Evolutionary conservation across 805 yeast species (phyloP).

Genomic region (Zygosaccharomyces siamensis): DNA sequence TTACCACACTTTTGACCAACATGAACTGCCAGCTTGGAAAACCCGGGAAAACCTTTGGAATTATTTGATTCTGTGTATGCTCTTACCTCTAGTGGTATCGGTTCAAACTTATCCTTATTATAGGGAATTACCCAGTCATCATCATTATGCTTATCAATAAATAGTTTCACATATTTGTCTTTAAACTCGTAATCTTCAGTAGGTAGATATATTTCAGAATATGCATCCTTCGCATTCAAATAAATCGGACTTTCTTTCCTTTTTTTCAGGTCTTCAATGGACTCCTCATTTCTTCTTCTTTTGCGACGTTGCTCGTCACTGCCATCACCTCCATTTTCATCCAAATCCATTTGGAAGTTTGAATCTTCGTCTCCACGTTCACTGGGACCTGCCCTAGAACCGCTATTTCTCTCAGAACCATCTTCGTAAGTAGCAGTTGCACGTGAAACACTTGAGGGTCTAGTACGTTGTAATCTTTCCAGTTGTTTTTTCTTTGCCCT

Average conservation of each 20-base stretch:
- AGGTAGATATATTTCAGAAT: constrained; percentile 33
- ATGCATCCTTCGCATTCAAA: constrained; percentile 36
- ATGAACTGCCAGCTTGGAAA: constrained; percentile 63
- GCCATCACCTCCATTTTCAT: not conserved
- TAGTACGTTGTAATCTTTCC: constrained; percentile 20
- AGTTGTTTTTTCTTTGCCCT: constrained; percentile 41
- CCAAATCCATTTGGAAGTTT: not conserved
- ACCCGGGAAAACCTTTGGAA: constrained; percentile 62
- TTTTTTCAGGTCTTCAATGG: constrained; percentile 5
- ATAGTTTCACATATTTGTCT: constrained; percentile 40
- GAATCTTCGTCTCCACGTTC: not conserved
- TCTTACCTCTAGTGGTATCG: constrained; percentile 42
- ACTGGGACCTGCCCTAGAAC: constrained; percentile 5
- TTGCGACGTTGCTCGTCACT: constrained; percentile 10
- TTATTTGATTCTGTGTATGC: constrained; percentile 54
- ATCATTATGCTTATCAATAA: constrained; percentile 50
- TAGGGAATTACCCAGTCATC: constrained; percentile 34
- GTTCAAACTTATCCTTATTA: constrained; percentile 16
- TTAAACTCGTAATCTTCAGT: constrained; percentile 39
- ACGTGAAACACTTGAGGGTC: not conserved
- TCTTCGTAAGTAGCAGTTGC: constrained; percentile 4
- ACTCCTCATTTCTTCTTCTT: constrained; percentile 27
- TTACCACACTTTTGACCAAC: constrained; percentile 38
- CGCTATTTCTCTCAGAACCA: not conserved
- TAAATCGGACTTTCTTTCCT: constrained; percentile 30